Conservation (phyloP, 176 grass and related monocot species). For the Leersia perrieri region DNA sequence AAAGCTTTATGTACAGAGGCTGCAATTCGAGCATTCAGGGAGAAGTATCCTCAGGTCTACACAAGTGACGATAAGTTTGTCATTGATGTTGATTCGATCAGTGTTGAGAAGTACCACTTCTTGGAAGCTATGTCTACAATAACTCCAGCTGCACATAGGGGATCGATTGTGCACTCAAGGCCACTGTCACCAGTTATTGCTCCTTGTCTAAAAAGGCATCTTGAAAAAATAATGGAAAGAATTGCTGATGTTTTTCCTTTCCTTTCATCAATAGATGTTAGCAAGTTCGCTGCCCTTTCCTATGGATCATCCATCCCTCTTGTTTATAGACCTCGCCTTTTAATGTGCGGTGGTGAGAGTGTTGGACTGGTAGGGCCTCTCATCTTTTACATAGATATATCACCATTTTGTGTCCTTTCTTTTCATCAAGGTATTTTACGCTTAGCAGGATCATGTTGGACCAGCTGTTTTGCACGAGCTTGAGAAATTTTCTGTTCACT, state of each 20-base stretch:
- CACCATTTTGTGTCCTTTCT: not conserved
- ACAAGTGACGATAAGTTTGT: constrained; percentile 98
- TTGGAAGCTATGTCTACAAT: constrained; percentile 99
- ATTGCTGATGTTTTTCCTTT: constrained; percentile 87
- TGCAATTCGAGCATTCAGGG: constrained; percentile 91
- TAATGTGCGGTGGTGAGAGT: constrained; percentile 80
- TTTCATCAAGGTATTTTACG: constrained; percentile 43
- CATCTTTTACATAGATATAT: constrained; percentile 21
- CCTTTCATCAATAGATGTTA: constrained; percentile 60
- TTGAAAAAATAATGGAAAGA: constrained; percentile 77
- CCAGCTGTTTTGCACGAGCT: constrained; percentile 96
- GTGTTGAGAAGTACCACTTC: constrained; percentile 85
- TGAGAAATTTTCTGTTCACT: constrained; percentile 98
- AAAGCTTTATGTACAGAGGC: constrained; percentile 98
- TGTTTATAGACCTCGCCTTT: constrained; percentile 93
- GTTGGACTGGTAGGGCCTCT: constrained; percentile 74
- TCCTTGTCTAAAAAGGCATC: constrained; percentile 86
- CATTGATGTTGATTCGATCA: constrained; percentile 92
- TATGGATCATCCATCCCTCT: constrained; percentile 79
- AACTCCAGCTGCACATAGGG: constrained; percentile 92
- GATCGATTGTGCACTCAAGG: constrained; percentile 86
- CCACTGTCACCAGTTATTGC: constrained; percentile 74
- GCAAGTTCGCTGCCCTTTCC: constrained; percentile 64
- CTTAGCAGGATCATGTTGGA: constrained; percentile 95
- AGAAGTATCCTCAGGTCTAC: constrained; percentile 99